Evolutionary conservation across 2,329 filamentous ascomycete genomes (phyloP).

Genomic region (Fusarium secorum): DNA sequence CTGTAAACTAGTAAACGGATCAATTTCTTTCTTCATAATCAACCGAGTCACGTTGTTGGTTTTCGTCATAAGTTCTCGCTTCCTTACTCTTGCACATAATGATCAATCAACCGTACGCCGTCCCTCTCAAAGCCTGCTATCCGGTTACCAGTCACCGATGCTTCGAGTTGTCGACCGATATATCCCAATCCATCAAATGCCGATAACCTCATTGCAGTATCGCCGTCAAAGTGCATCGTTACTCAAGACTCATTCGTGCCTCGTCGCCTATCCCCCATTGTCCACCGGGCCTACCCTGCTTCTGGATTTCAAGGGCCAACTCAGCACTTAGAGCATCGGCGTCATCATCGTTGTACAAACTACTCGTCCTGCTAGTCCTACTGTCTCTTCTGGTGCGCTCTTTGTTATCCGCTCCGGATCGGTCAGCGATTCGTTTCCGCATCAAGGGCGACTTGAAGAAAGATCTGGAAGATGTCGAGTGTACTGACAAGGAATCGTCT

Average conservation of each 20-base stretch:
- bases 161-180: neutral
- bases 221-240: slow-evolving; percentile 10
- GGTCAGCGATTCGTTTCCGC: slow-evolving; percentile 51
- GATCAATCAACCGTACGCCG: slow-evolving; percentile 16
- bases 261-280: slow-evolving; percentile 87
- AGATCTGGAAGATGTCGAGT: slow-evolving; percentile 58
- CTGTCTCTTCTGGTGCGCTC: slow-evolving; percentile 52
- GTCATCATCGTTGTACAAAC: slow-evolving; percentile 54
- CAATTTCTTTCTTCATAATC: slow-evolving; percentile 17
- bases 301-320: slow-evolving; percentile 62
- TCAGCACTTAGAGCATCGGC: slow-evolving; percentile 52
- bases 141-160: neutral
- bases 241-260: slow-evolving; percentile 80
- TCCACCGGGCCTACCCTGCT: slow-evolving; percentile 61
- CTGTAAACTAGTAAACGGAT: neutral
- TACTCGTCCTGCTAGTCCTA: slow-evolving; percentile 54
- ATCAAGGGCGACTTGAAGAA: slow-evolving; percentile 54
- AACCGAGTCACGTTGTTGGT: slow-evolving; percentile 20
- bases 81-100: slow-evolving; percentile 16
- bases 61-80: slow-evolving; percentile 11
- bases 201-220: slow-evolving; percentile 19
- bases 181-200: slow-evolving; percentile 49
- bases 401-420: slow-evolving; percentile 46
- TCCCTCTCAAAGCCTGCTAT: neutral
- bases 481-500: slow-evolving; percentile 55